Conservation (phyloP, 2,329 filamentous ascomycete species). For the Chrysoporthe cubensis region DNA sequence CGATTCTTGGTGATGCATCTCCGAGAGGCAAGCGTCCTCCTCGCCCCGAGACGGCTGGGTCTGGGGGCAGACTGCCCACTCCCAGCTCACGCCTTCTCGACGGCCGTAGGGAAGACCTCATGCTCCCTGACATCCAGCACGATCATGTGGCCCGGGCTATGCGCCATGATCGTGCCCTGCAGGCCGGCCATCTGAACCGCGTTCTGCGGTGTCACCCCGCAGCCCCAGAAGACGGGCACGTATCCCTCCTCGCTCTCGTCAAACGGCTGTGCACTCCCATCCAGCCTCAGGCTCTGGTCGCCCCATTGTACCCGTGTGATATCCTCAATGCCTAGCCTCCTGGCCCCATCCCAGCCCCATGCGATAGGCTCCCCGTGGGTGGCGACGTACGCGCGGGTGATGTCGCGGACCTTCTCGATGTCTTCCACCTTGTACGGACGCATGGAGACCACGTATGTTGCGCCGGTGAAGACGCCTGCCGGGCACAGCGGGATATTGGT, state of each 20-base stretch:
- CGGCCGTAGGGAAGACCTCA: slow-evolving; percentile 38
- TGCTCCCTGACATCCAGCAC: slow-evolving; percentile 55
- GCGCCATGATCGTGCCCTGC: slow-evolving; percentile 61
- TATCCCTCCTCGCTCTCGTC: slow-evolving; percentile 43
- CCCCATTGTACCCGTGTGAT: slow-evolving; percentile 61
- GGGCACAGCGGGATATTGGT: slow-evolving; percentile 60
- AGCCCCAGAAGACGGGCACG: slow-evolving; percentile 65
- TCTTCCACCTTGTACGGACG: slow-evolving; percentile 56
- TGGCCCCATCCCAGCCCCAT: slow-evolving; percentile 64
- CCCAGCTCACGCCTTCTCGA: background rate
- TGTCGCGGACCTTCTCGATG: slow-evolving; percentile 54
- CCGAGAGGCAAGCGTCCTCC: background rate
- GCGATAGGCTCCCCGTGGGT: slow-evolving; percentile 69
- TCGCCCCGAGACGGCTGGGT: background rate
- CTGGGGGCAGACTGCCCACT: background rate
- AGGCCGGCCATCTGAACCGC: slow-evolving; percentile 61
- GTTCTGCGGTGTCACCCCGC: slow-evolving; percentile 69
- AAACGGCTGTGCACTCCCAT: slow-evolving; percentile 43
- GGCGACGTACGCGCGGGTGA: slow-evolving; percentile 57
- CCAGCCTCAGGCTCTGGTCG: slow-evolving; percentile 47
- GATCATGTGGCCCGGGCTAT: slow-evolving; percentile 67
- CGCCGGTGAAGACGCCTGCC: slow-evolving; percentile 59
- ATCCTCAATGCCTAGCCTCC: slow-evolving; percentile 57
- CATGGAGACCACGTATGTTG: slow-evolving; percentile 66
- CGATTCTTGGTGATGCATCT: background rate